Conservation (phyloP, 805 yeast genomes). For the Kregervanrija fluxuum region DNA sequence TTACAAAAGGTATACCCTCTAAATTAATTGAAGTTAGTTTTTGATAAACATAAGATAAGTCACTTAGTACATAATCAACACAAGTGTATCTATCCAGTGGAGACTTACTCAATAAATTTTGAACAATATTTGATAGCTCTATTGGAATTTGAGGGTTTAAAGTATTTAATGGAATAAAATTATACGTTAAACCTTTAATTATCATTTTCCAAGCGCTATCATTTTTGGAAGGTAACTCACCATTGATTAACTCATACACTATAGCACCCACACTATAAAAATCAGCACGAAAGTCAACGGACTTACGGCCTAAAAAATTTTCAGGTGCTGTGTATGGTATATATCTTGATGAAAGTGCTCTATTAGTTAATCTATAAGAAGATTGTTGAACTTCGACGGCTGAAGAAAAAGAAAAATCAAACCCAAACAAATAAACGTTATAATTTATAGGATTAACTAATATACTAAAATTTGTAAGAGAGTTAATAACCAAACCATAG, state of each 20-base stretch:
- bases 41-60: constrained; percentile 24
- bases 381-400: constrained; percentile 34
- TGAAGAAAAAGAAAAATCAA: constrained; percentile 41
- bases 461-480: constrained; percentile 34
- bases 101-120: constrained; percentile 36
- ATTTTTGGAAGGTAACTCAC: constrained; percentile 36
- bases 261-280: constrained; percentile 44
- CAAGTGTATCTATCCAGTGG: constrained; percentile 33
- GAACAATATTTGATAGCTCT: constrained; percentile 31
- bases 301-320: constrained; percentile 32
- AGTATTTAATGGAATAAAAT: constrained; percentile 34
- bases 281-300: constrained; percentile 42
- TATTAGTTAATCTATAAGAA: constrained; percentile 36
- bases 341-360: constrained; percentile 30
- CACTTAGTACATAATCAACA: constrained; percentile 29
- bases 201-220: constrained; percentile 33
- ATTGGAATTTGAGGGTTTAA: constrained; percentile 26
- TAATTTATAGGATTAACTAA: constrained; percentile 27
- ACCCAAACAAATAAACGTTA: constrained; percentile 35
- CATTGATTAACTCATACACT: constrained; percentile 40
- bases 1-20: neutral
- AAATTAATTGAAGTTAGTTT: constrained; percentile 12
- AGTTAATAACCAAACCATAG: constrained; percentile 40
- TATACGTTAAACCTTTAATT: constrained; percentile 33
- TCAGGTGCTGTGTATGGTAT: constrained; percentile 47